A percentile compares a stretch with the other conserved stretches of the same genome.
These are phyloP conservation scores for Leccinum boreale DNA, from an alignment of 768 basidiomycete species.

Conservation along the genomic window DNA sequence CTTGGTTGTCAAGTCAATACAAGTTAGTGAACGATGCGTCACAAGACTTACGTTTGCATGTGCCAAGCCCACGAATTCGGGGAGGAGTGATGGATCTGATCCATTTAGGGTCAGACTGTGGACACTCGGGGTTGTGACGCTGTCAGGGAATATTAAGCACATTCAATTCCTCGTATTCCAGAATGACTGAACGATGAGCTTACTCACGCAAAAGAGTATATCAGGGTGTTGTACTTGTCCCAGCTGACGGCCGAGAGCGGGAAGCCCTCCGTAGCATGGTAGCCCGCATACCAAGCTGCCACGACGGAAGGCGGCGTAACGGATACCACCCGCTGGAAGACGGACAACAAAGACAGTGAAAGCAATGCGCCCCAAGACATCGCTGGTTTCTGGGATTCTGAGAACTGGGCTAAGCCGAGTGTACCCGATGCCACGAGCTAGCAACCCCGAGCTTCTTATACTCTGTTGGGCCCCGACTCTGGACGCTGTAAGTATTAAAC, in stretches of 20 bases:
- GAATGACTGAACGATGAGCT: background rate
- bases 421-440: background rate
- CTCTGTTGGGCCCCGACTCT: background rate
- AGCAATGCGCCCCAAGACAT: background rate
- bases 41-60: conserved; percentile 18
- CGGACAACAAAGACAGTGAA: background rate
- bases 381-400: background rate
- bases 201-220: conserved; percentile 63
- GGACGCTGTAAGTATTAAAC: background rate
- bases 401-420: background rate
- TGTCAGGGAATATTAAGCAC: conserved; percentile 3
- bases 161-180: too few relatives aligned
- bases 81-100: conserved; percentile 49
- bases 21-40: background rate
- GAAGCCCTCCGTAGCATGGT: conserved; percentile 50
- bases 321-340: background rate
- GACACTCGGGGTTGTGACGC: conserved; percentile 33
- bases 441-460: conserved; percentile 7
- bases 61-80: conserved; percentile 51
- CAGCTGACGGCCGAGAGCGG: conserved; percentile 56
- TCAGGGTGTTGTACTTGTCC: conserved; percentile 63
- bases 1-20: conserved; percentile 35
- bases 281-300: conserved; percentile 64
- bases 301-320: conserved; percentile 31
- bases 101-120: conserved; percentile 29